Evolutionary conservation across 441 rosid species (phyloP), one percentile per base, ranked within the genome.

Genomic region (Pelargonium citronellum): DNA sequence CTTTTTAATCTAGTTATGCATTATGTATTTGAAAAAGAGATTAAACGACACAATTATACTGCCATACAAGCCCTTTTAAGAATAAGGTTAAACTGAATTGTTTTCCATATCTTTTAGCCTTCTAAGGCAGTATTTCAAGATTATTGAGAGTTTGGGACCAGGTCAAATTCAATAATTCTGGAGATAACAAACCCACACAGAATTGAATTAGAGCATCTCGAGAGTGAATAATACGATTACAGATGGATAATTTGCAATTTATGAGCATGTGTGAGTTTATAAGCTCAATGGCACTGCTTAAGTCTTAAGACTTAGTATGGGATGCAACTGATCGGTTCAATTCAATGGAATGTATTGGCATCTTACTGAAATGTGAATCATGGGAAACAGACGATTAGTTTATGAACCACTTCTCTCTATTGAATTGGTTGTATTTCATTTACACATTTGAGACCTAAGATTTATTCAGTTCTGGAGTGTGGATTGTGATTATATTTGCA

Each of bases 151-250:
- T 17, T 10, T 58, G 64, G 62, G 10, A 58, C 24, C 30, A 20
- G 64, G 24, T 58, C 64, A 58, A 57, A 57, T 16, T 57, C 27
- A 57, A 20, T 34, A 58, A 20, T 58, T 58, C 34, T 58, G 64
- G 11, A 58, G 64, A 55, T 16, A 55, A 17, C 7, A 16, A 1
- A 55, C 7, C 41, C 41, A 0, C 41, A 37, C 6, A 37, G 8
- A 37, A 37, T 37, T 5, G 41, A 5, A 37, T 37, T 17, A 11
- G 7, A 6, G 24, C 20, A 53, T 6, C 7, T 6, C 6, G 57
- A n/a, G n/a, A 51, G n/a, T n/a, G 19, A 2, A 30, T 30, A 30
- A 30, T 37, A 37, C 6, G 41, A 37, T 37, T 15, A 15, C 20
- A 53, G 19, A 15, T 53, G 20, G 1, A 53, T 16, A 5, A 15